Evolutionary conservation across 805 yeast genomes (phyloP).

Genomic region (Starmera quercuum): DNA sequence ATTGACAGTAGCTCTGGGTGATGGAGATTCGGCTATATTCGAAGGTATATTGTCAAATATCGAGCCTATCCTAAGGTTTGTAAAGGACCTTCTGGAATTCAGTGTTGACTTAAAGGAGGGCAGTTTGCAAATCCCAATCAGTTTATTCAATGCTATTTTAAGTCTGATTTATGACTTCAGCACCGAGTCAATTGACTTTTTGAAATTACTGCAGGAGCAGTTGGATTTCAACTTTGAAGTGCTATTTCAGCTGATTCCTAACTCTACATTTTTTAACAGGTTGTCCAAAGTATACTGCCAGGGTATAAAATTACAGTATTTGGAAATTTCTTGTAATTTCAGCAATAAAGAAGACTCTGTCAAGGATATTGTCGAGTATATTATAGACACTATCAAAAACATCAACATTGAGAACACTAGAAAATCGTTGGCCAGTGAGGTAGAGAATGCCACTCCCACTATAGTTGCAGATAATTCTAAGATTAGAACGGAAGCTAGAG

Average conservation of each 20-base stretch:
- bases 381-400: constrained; percentile 19
- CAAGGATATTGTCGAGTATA: constrained; percentile 15
- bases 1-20: constrained; percentile 56
- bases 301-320: constrained; percentile 30
- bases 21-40: constrained; percentile 57
- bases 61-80: constrained; percentile 16
- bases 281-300: constrained; percentile 25
- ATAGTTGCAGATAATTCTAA: constrained; percentile 28
- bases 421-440: constrained; percentile 14
- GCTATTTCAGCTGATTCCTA: constrained; percentile 7
- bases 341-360: not conserved
- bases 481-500: constrained; percentile 36
- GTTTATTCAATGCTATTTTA: constrained; percentile 43
- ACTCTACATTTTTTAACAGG: constrained; percentile 18
- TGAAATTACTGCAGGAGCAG: constrained; percentile 15
- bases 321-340: constrained; percentile 20
- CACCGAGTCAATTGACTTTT: constrained; percentile 48
- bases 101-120: constrained; percentile 20
- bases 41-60: constrained; percentile 25
- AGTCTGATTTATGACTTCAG: constrained; percentile 56
- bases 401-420: constrained; percentile 27
- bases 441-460: constrained; percentile 26
- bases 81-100: constrained; percentile 21
- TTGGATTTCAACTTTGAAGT: constrained; percentile 3
- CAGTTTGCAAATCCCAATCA: constrained; percentile 26